Base-by-base conservation (phyloP, 441 rosid species). In the Bocquillonia castaneifolia region DNA sequence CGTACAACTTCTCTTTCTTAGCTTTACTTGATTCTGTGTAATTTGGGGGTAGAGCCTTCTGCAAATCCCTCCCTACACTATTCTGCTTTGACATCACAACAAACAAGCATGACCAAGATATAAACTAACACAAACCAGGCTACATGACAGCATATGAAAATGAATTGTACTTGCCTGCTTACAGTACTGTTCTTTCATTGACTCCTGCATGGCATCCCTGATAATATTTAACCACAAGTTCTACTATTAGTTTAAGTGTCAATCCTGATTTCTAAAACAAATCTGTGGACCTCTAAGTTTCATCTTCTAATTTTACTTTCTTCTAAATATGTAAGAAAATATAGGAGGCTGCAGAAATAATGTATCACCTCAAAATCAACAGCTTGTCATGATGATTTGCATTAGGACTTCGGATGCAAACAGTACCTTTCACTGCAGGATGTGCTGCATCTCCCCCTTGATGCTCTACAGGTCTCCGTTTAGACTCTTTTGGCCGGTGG, bases 1-100 rank as follows among this genome's bases (percentile, higher is more conserved):
- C 96, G 75, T 83, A 92, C 98, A 64, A 86, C 67, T 88, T 92
- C 26, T 78, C 86, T 82, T 87, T 90, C 10, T 81, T 74, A 63
- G 95, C 86, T 48, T 86, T 83, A 62, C 89, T 89, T 13, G 93
- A 91, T 17, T 87, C 85, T 36, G 88, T 79, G 64, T 88, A 83
- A 65, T 83, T 88, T 64, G 67, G 72, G 54, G 37, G 76, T 54
- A 66, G 66, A 74, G 63, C 77, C 72, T 69, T 73, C 70, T 63
- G 75, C 29, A 64, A 71, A 54, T 70, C 78, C 39, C 76, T 74
- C 51, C 63, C 73, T 36, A 69, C 72, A 22, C 55, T 67, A 68
- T 72, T 74, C 83, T 77, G 76, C 55, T 25, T 62, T 31, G 44
- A 61, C 36, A 63, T 56, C 47, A 45, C 25, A 22, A 17, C 1